These are phyloP conservation scores for Fusarium sp. DNA, from an alignment of 2,329 filamentous ascomycete genomes.

Conservation along the genomic window DNA sequence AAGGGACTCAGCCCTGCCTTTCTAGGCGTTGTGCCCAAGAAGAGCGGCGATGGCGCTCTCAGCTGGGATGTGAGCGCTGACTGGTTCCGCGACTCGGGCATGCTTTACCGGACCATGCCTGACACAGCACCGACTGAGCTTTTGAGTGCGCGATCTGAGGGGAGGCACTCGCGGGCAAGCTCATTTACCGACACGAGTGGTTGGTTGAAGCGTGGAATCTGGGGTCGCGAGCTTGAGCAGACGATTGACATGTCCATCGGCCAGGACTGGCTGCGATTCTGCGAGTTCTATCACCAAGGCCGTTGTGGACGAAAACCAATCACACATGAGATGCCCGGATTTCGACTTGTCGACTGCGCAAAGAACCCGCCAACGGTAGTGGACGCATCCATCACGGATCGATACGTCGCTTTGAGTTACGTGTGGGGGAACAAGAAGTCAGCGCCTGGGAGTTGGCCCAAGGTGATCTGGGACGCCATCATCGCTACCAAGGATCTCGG, in stretches of 20 bases:
- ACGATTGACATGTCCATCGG: constrained; percentile 47
- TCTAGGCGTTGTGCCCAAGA: constrained; percentile 50
- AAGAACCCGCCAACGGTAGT: constrained; percentile 48
- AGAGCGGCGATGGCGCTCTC: constrained; percentile 43
- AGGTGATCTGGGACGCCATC: constrained; percentile 49
- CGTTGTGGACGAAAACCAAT: constrained; percentile 47
- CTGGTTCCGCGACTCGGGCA: constrained; percentile 50
- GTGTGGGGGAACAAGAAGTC: constrained; percentile 47
- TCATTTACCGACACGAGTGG: constrained; percentile 34
- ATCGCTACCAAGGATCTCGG: constrained; percentile 48
- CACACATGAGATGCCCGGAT: constrained; percentile 44
- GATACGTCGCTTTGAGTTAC: constrained; percentile 52
- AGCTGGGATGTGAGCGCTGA: constrained; percentile 48
- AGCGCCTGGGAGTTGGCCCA: constrained; percentile 43
- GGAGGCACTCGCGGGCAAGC: constrained; percentile 34
- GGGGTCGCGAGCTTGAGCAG: constrained; percentile 49
- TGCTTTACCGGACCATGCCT: constrained; percentile 49
- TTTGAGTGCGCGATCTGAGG: constrained; percentile 37
- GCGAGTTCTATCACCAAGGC: constrained; percentile 49
- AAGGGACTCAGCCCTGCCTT: constrained; percentile 48
- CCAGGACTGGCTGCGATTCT: constrained; percentile 51
- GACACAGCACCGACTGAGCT: constrained; percentile 40
- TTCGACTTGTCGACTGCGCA: constrained; percentile 50
- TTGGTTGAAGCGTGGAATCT: constrained; percentile 49
- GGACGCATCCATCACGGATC: constrained; percentile 42